Evolutionary conservation across 176 grass and related monocot genomes (phyloP).

Genomic region (Hyparrhenia diplandra): DNA sequence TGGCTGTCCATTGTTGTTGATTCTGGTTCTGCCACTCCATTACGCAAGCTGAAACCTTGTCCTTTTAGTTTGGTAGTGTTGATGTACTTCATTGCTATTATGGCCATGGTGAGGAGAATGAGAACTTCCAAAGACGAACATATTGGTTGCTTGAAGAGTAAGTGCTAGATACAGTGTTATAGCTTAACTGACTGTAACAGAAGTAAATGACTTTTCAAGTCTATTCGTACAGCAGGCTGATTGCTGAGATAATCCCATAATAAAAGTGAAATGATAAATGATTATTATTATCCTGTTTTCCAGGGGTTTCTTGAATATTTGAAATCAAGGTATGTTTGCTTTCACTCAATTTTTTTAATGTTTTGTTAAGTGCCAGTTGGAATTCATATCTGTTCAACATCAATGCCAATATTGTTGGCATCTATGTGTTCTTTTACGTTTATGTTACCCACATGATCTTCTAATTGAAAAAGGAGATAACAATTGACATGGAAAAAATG

Average conservation of each 20-base stretch:
- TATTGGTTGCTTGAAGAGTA: conserved; percentile 99
- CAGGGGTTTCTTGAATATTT: conserved; percentile 94
- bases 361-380: background rate
- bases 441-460: background rate
- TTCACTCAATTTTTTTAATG: background rate
- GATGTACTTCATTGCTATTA: conserved; percentile 99
- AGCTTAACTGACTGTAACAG: conserved; percentile 6
- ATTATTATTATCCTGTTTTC: conserved; percentile 36
- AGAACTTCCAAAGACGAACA: conserved; percentile 92
- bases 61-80: conserved; percentile 75
- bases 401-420: background rate
- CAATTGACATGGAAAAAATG: background rate
- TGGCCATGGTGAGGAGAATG: conserved; percentile 93
- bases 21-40: conserved; percentile 18
- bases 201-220: background rate
- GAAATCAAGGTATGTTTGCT: conserved; percentile 78
- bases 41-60: conserved; percentile 15
- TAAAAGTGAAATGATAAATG: background rate
- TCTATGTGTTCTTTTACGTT: background rate
- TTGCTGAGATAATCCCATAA: background rate
- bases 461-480: background rate
- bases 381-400: background rate
- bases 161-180: conserved; percentile 32
- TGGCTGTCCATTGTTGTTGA: conserved; percentile 23
- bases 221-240: conserved; percentile 5